Evolutionary conservation across 108 stramenopile species (phyloP).

Genomic region (Ochromonas danica): DNA sequence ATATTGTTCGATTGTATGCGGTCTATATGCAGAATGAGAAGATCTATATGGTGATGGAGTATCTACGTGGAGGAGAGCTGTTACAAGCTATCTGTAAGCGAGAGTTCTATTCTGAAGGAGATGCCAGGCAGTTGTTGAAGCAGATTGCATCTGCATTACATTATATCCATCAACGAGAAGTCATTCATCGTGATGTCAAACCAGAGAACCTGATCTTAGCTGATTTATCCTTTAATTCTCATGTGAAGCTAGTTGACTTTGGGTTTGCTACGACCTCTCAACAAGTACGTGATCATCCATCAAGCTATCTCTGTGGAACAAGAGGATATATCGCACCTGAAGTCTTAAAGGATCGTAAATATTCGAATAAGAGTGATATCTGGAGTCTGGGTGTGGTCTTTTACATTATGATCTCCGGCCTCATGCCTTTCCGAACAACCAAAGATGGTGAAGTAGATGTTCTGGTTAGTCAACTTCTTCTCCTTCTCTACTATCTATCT

Average conservation of each 20-base stretch:
- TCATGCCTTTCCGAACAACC: constrained; percentile 19
- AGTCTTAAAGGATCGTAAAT: not conserved
- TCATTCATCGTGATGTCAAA: constrained; percentile 50
- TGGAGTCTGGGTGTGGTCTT: constrained; percentile 30
- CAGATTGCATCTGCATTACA: constrained; percentile 35
- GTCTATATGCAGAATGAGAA: not conserved
- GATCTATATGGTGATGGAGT: constrained; percentile 33
- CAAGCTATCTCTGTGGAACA: constrained; percentile 24
- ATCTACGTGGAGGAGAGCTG: constrained; percentile 26
- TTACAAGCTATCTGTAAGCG: not conserved
- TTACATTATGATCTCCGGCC: constrained; percentile 19
- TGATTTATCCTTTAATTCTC: not conserved
- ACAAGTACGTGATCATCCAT: not conserved
- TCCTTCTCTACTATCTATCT: no score
- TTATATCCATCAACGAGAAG: constrained; percentile 39
- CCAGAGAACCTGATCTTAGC: constrained; percentile 40
- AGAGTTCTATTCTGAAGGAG: constrained; percentile 26
- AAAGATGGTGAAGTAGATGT: constrained; percentile 22
- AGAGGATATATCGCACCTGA: constrained; percentile 31
- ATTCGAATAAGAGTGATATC: constrained; percentile 4
- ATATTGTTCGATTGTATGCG: not conserved
- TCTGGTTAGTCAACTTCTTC: not conserved
- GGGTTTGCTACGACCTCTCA: not conserved
- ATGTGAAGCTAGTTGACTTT: constrained; percentile 30
- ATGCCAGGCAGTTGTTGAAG: constrained; percentile 31